Evolutionary conservation across 1,284 basidiomycete genomes (phyloP).

Genomic region (Austroboletus novae-zelandiae): DNA sequence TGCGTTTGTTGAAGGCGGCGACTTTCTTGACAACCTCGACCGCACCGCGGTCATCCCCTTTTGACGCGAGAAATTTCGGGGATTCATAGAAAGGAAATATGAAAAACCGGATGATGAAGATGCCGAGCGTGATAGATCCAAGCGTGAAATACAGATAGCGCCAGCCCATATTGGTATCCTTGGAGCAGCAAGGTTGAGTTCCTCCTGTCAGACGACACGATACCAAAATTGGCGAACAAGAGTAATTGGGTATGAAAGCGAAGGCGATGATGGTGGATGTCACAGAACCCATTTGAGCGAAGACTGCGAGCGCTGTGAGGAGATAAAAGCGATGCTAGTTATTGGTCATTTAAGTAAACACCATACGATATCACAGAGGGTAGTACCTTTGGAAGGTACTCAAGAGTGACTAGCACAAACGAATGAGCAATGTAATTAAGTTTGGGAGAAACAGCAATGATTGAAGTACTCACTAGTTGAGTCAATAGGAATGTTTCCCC

Average conservation of each 20-base stretch:
- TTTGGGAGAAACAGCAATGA: neutral
- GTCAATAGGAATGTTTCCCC: slow-evolving; percentile 19
- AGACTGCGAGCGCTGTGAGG: slow-evolving; percentile 14
- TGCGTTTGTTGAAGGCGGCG: slow-evolving; percentile 13
- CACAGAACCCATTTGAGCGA: slow-evolving; percentile 7
- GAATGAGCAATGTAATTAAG: neutral
- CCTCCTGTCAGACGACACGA: slow-evolving; percentile 16
- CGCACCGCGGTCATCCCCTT: slow-evolving; percentile 12
- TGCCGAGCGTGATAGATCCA: slow-evolving; percentile 8
- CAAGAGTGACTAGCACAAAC: slow-evolving; percentile 8
- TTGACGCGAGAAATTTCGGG: slow-evolving; percentile 16
- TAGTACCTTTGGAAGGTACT: slow-evolving; percentile 17
- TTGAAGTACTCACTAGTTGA: slow-evolving; percentile 11
- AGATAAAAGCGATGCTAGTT: slow-evolving; percentile 18
- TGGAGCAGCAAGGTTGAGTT: slow-evolving; percentile 17
- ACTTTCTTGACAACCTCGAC: slow-evolving; percentile 18
- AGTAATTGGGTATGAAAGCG: slow-evolving; percentile 14
- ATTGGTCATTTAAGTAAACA: neutral
- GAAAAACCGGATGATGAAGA: slow-evolving; percentile 18
- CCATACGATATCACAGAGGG: too few species aligned
- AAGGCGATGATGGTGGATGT: slow-evolving; percentile 6
- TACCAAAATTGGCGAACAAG: slow-evolving; percentile 9
- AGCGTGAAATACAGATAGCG: slow-evolving; percentile 15
- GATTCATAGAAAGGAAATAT: slow-evolving; percentile 20
- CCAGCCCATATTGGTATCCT: slow-evolving; percentile 20